Conservation (phyloP, 75 land plant species). For the Pinus taeda region DNA sequence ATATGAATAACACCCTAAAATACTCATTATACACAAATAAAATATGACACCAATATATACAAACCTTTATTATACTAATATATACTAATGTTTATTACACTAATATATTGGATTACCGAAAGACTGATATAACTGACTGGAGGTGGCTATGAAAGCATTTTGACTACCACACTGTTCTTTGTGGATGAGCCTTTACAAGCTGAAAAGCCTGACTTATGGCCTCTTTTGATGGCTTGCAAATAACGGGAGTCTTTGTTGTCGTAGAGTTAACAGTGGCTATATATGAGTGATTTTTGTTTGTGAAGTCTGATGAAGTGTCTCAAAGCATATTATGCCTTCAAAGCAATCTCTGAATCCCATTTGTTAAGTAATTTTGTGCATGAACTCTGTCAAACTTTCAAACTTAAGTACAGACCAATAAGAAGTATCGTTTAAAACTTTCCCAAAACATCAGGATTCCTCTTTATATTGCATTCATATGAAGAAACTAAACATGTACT, state of each 20-base stretch:
- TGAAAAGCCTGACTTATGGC: slow-evolving; percentile 57
- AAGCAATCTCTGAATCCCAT: slow-evolving; percentile 83
- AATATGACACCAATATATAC: too few species aligned
- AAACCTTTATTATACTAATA: too few species aligned
- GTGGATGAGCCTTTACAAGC: slow-evolving; percentile 66
- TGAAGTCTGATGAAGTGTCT: slow-evolving; percentile 54
- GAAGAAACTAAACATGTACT: slow-evolving; percentile 5
- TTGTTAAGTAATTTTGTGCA: slow-evolving; percentile 47
- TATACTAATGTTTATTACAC: too few species aligned
- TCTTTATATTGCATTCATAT: too few species aligned
- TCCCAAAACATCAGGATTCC: neutral
- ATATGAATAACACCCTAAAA: too few species aligned
- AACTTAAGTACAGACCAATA: neutral
- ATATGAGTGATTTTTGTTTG: neutral
- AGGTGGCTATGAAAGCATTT: too few species aligned
- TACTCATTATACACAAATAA: too few species aligned
- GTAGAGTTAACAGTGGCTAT: neutral
- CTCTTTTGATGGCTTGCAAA: slow-evolving; percentile 70
- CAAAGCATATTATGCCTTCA: slow-evolving; percentile 79
- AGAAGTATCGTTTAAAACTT: neutral
- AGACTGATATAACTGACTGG: too few species aligned
- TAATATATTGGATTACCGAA: too few species aligned
- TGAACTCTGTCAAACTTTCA: slow-evolving; percentile 58
- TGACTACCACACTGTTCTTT: slow-evolving; percentile 46
- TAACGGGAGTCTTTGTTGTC: slow-evolving; percentile 51